phyloP scores from a whole-genome alignment of 768 basidiomycete genomes.

The Boletellus ananas region DNA sequence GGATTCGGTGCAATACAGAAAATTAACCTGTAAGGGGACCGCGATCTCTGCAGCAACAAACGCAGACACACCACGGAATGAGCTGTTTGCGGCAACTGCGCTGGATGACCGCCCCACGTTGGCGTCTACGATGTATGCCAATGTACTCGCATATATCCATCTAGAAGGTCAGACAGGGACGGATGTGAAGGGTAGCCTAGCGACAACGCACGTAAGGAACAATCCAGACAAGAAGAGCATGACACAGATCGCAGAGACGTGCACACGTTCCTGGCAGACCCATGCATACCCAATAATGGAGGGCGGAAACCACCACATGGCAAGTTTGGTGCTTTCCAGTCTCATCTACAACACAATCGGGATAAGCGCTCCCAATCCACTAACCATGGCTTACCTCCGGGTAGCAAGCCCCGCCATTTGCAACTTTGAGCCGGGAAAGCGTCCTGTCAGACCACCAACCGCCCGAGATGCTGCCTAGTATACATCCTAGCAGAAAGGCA shows the following conservation, averaged over 20 bases:
- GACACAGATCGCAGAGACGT: conserved; percentile 68
- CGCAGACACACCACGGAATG: conserved; percentile 64
- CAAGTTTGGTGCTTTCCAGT: conserved; percentile 58
- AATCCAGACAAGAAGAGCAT: conserved; percentile 75
- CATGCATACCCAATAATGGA: conserved; percentile 72
- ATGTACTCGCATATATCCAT: conserved; percentile 63
- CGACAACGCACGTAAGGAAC: conserved; percentile 56
- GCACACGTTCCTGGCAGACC: conserved; percentile 61
- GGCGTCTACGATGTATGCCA: conserved; percentile 87
- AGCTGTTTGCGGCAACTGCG: conserved; percentile 73
- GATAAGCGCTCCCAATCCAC: neutral
- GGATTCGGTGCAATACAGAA: neutral
- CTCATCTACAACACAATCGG: conserved; percentile 52
- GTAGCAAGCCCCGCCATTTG: conserved; percentile 46
- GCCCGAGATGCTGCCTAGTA: conserved; percentile 54
- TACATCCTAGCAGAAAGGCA: conserved; percentile 33
- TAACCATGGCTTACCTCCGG: conserved; percentile 54
- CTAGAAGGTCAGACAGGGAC: conserved; percentile 25
- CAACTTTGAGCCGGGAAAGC: conserved; percentile 41
- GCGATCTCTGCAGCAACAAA: conserved; percentile 73
- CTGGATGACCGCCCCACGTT: conserved; percentile 78
- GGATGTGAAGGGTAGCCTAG: too few relatives aligned
- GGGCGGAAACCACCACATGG: conserved; percentile 51
- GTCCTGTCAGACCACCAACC: conserved; percentile 58
- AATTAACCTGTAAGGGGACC: conserved; percentile 57